Conservation (phyloP, 129 eudicot species). For the Saposhnikovia divaricata region DNA sequence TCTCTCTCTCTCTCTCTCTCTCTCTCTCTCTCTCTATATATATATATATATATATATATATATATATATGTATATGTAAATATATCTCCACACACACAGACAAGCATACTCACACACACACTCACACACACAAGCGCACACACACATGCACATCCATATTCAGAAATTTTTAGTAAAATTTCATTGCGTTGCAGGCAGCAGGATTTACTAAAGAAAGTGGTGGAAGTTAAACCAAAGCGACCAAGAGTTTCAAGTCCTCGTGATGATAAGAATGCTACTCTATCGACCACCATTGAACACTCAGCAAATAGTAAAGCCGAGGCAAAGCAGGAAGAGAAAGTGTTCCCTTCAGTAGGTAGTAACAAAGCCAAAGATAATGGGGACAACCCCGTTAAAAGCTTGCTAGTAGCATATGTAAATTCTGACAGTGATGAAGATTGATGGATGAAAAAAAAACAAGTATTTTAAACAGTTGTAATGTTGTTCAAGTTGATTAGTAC, state of each 20-base stretch:
- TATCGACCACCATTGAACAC: not conserved
- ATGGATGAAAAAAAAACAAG: not conserved
- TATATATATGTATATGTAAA: no score
- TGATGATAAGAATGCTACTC: constrained; percentile 15
- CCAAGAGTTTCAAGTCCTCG: constrained; percentile 40
- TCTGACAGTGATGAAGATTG: constrained; percentile 84
- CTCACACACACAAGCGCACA: not conserved
- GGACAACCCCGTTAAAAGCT: constrained; percentile 60
- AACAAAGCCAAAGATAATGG: constrained; percentile 17
- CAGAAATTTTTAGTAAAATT: not conserved
- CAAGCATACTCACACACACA: not conserved
- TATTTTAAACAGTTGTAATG: constrained; percentile 7
- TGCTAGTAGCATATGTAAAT: constrained; percentile 71
- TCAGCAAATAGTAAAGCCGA: constrained; percentile 15
- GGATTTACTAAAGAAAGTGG: constrained; percentile 74
- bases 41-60: no score
- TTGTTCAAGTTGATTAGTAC: not conserved
- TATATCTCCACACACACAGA: no score
- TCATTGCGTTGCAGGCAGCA: constrained; percentile 53
- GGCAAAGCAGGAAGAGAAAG: constrained; percentile 22
- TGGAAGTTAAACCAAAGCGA: constrained; percentile 82
- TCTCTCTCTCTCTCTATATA: constrained; percentile 17
- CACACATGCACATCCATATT: no score
- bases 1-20: constrained; percentile 17
- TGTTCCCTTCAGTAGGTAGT: constrained; percentile 5